Evolutionary conservation across 768 basidiomycete genomes (phyloP).

Genomic region (Phylloporus arenicola): DNA sequence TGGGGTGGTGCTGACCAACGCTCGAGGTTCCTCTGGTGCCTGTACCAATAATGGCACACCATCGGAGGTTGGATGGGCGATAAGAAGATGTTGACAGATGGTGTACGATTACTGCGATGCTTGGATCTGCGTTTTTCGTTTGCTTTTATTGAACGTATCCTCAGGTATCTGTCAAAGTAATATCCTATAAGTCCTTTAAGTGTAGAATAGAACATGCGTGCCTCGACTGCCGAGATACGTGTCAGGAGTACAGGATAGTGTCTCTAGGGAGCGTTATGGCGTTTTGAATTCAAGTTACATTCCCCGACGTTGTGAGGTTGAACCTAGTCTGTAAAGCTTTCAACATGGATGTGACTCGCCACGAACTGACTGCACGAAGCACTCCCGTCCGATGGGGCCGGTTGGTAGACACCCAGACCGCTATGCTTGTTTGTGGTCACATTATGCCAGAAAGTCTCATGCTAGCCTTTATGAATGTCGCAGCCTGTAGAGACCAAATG

Average conservation of each 20-base stretch:
- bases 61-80: slow-evolving; percentile 17
- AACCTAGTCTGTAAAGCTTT: too few species aligned
- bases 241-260: too few species aligned
- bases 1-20: neutral
- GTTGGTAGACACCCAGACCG: too few species aligned
- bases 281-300: neutral
- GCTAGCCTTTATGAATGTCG: too few species aligned
- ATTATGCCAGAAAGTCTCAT: too few species aligned
- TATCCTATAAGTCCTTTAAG: neutral
- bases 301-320: neutral
- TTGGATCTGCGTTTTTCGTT: neutral
- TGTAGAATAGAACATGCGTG: neutral
- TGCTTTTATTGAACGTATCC: neutral
- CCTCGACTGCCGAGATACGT: too few species aligned
- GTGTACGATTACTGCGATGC: neutral
- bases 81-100: neutral
- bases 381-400: too few species aligned
- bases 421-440: neutral
- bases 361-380: too few species aligned
- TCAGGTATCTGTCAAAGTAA: neutral
- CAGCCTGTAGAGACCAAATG: too few species aligned
- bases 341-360: too few species aligned
- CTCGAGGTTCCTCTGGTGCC: slow-evolving; percentile 43
- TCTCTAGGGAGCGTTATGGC: neutral
- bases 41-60: slow-evolving; percentile 51